Evolutionary conservation across 2,329 filamentous ascomycete species (phyloP).

Genomic region (Paecilomyces sp.): DNA sequence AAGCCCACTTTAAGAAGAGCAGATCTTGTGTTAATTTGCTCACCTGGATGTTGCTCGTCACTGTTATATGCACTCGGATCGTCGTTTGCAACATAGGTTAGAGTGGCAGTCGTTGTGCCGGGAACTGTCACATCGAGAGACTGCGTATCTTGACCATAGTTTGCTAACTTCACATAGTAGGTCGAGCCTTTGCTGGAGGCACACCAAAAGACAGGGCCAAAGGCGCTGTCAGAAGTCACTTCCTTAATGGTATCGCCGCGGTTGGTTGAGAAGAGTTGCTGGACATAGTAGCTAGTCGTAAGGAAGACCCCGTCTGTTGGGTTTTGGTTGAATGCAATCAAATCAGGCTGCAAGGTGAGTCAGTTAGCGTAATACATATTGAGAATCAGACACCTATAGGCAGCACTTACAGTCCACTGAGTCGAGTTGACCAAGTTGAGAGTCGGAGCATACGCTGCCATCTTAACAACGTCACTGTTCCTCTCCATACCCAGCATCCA

Average conservation of each 20-base stretch:
- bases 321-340: constrained; percentile 16
- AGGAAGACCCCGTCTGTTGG: constrained; percentile 11
- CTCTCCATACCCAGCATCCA: constrained; percentile 46
- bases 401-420: constrained; percentile 17
- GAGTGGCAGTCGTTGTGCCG: constrained; percentile 10
- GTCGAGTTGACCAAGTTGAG: constrained; percentile 21
- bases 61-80: constrained; percentile 11
- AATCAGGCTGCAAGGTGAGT: constrained; percentile 12
- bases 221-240: constrained; percentile 14
- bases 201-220: constrained; percentile 29
- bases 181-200: constrained; percentile 15
- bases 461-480: constrained; percentile 24
- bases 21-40: neutral
- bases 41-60: constrained; percentile 4
- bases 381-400: neutral
- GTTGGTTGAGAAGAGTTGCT: constrained; percentile 19
- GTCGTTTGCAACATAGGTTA: constrained; percentile 18
- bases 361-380: neutral
- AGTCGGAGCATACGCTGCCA: constrained; percentile 21
- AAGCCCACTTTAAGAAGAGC: neutral
- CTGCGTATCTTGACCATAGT: constrained; percentile 17
- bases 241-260: constrained; percentile 16
- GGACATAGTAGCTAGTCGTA: constrained; percentile 21
- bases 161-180: constrained; percentile 24
- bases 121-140: constrained; percentile 20